Evolutionary conservation across 2,329 filamentous ascomycete genomes (phyloP).

Genomic region (Penicillium nordicum): DNA sequence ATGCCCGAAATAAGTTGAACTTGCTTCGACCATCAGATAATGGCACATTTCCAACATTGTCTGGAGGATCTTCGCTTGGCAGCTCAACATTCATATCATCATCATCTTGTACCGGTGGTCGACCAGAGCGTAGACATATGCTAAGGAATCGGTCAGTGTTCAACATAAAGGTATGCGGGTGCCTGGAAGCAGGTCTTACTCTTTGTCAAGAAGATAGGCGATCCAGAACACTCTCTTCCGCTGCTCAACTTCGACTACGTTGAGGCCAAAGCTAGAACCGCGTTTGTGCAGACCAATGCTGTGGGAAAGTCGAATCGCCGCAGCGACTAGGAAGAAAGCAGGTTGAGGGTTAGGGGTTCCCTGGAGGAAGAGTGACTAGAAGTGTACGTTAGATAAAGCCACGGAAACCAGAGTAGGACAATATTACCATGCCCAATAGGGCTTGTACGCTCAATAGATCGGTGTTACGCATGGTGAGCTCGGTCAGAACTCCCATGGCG

Average conservation of each 20-base stretch:
- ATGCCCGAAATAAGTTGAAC: constrained; percentile 88
- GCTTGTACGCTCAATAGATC: constrained; percentile 94
- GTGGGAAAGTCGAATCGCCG: constrained; percentile 85
- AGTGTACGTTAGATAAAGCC: constrained; percentile 7
- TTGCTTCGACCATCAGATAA: constrained; percentile 84
- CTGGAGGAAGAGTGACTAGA: constrained; percentile 79
- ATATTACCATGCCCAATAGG: constrained; percentile 73
- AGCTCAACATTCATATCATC: constrained; percentile 94
- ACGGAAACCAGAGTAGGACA: neutral
- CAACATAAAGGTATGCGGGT: neutral
- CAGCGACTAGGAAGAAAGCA: constrained; percentile 83
- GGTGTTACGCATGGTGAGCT: constrained; percentile 92
- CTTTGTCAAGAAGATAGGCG: constrained; percentile 69
- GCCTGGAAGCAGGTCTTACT: constrained; percentile 41
- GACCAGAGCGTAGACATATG: constrained; percentile 68
- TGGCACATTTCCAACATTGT: constrained; percentile 93
- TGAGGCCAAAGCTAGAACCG: constrained; percentile 87
- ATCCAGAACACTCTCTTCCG: constrained; percentile 76
- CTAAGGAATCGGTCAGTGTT: constrained; percentile 31
- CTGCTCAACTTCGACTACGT: constrained; percentile 91
- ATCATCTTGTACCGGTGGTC: constrained; percentile 69
- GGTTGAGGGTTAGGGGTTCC: constrained; percentile 96
- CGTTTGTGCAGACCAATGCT: constrained; percentile 94
- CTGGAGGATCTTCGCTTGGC: constrained; percentile 81
- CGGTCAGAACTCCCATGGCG: constrained; percentile 86